Evolutionary conservation across 1,284 basidiomycete species (phyloP), one percentile per base, ranked within the genome.

Genomic region (Leccinum pseudoinsigne): DNA sequence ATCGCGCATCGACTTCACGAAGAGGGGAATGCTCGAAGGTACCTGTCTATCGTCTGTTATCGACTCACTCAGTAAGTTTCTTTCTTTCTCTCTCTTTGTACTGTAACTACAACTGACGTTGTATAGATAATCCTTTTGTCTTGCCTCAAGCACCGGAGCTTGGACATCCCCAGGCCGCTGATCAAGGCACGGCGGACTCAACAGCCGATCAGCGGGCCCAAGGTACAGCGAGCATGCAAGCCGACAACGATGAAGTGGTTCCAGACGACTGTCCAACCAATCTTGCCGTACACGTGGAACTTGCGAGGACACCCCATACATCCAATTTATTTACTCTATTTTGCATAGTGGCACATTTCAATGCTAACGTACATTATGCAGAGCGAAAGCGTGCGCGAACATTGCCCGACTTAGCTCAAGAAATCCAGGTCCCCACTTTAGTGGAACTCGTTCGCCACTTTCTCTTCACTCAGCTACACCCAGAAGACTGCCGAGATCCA

Each of bases 1-100:
- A 0, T 4, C 64, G 5, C 28, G 2, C 2, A 34, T 62, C 0
- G 58, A 69, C 16, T 75, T 72, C 38, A 31, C 7, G 0, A 34
- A 5, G 12, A 31, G 10, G 2, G 31, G 38, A 2, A 66, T 66
- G 61, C 21, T 66, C 4, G 3, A 40, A 6, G 1, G 9, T n/a
- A 64, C 61, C 4, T 66, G 61, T 28, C 53, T 66, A 5, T 66
- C 36, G 0, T 21, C 23, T 6, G 7, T 36, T 3, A 55, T 64
- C 3, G 55, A 38, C 1, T 1, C 6, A 1, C 18, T 64, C 12
- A 36, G 57, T 64, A 5, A 16, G 42, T 63, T 58, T 10, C 34
- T n/a, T 12, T 55, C 10, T 11, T 14, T 28, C 5, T 14, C 9
- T 28, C 16, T n/a, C 5, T 26, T 12, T 23, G 21, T 45, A 18